Conservation (phyloP, 2,329 filamentous ascomycete genomes). For the Pestalotiopsis sp. region DNA sequence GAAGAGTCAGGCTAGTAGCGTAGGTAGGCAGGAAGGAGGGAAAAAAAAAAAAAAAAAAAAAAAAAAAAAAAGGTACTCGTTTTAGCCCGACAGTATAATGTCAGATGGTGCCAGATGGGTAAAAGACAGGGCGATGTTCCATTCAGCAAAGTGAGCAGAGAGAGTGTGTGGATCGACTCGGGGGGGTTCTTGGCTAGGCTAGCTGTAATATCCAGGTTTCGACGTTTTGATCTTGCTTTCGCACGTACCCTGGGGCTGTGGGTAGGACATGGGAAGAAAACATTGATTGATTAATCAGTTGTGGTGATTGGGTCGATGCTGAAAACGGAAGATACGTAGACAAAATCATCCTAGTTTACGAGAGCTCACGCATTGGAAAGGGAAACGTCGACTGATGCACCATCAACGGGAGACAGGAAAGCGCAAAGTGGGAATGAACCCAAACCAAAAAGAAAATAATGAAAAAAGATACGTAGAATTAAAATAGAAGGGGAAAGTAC, state of each 20-base stretch:
- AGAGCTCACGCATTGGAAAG: not conserved
- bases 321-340: not conserved
- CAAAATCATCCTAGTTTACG: not conserved
- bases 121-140: slow-evolving; percentile 7
- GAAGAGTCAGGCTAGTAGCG: not conserved
- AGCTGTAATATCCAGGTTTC: slow-evolving; percentile 11
- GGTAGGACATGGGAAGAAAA: slow-evolving; percentile 14
- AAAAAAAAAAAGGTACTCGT: not conserved
- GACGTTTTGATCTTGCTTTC: slow-evolving; percentile 13
- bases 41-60: not conserved
- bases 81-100: slow-evolving; percentile 4
- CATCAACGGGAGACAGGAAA: not conserved
- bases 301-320: not conserved
- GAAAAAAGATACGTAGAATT: not conserved
- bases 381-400: not conserved
- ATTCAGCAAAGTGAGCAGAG: not conserved
- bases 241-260: slow-evolving; percentile 12
- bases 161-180: slow-evolving; percentile 6
- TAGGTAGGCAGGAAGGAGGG: not conserved
- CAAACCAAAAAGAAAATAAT: not conserved
- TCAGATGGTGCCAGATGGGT: not conserved
- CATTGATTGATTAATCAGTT: slow-evolving; percentile 3
- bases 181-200: slow-evolving; percentile 6
- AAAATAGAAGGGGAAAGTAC: not conserved
- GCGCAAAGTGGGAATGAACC: not conserved